Conservation (phyloP, 495 filamentous ascomycete genomes). For the Cenococcum geophilum region DNA sequence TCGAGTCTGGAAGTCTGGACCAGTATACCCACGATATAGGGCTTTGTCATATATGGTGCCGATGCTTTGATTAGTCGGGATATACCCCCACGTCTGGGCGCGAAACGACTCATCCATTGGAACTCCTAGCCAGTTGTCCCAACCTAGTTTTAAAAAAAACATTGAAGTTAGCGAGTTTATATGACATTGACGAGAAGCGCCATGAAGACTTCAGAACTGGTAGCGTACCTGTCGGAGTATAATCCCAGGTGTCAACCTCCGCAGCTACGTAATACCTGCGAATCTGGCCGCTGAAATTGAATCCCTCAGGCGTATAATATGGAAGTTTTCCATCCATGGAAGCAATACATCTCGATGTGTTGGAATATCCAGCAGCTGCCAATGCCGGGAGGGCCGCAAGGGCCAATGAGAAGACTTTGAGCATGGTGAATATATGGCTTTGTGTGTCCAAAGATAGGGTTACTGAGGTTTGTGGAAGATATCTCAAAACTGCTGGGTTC, state of each 20-base stretch:
- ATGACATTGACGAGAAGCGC: not conserved
- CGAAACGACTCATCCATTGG: conserved; percentile 17
- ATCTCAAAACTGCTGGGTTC: too few relatives aligned
- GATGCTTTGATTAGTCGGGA: not conserved
- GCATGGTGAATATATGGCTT: too few relatives aligned
- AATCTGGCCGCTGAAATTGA: conserved; percentile 12
- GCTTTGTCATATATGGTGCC: conserved; percentile 26
- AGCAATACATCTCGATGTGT: not conserved
- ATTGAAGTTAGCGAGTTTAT: not conserved
- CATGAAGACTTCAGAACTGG: not conserved
- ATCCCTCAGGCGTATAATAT: conserved; percentile 5
- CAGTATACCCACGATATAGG: conserved; percentile 27
- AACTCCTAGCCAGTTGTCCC: conserved; percentile 26
- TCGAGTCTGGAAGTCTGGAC: conserved; percentile 11
- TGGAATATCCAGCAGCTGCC: not conserved
- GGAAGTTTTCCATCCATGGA: conserved; percentile 13
- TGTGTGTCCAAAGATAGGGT: too few relatives aligned
- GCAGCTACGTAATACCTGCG: conserved; percentile 19
- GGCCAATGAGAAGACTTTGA: too few relatives aligned
- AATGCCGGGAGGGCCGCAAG: too few relatives aligned
- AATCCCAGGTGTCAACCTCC: conserved; percentile 18
- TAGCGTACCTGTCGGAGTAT: conserved; percentile 12
- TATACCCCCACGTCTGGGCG: conserved; percentile 8
- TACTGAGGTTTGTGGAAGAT: too few relatives aligned
- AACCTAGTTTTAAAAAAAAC: not conserved